These are phyloP conservation scores for Dysphania ambrosioides DNA, from an alignment of 148 eudicot species.

Conservation along the genomic window DNA sequence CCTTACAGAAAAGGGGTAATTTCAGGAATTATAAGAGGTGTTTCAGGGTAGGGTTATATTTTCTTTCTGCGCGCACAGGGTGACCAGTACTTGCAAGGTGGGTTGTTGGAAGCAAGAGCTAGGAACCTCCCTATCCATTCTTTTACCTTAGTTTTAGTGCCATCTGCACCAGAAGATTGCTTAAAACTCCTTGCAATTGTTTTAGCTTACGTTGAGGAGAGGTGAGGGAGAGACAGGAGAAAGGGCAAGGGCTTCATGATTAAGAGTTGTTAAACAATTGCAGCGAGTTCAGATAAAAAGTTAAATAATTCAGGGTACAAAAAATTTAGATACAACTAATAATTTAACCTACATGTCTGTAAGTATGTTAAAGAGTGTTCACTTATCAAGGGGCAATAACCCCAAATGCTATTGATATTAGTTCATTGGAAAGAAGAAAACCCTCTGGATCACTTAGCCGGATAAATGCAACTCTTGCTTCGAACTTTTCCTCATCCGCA, in stretches of 20 bases:
- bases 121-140: too few species aligned
- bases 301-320: neutral
- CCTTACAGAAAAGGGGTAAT: neutral
- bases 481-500: conserved; percentile 29
- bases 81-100: too few species aligned
- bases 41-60: too few species aligned
- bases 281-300: neutral
- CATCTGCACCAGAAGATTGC: neutral
- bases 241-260: neutral
- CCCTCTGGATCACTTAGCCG: conserved; percentile 96
- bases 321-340: neutral
- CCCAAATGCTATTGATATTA: conserved; percentile 77
- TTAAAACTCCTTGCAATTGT: neutral
- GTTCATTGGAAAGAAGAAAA: conserved; percentile 82
- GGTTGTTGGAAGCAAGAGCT: too few species aligned
- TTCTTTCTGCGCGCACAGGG: too few species aligned
- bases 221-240: too few species aligned
- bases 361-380: neutral
- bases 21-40: neutral
- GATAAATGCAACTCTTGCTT: conserved; percentile 43
- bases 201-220: neutral
- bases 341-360: neutral
- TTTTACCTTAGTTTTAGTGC: neutral
- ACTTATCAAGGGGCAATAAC: conserved; percentile 50
- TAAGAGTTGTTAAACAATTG: neutral